Percentiles rank a stretch among this genome's conserved stretches.
These are phyloP conservation scores for Venturia effusa DNA, from an alignment of 2,329 filamentous ascomycete genomes.

Conservation along the genomic window DNA sequence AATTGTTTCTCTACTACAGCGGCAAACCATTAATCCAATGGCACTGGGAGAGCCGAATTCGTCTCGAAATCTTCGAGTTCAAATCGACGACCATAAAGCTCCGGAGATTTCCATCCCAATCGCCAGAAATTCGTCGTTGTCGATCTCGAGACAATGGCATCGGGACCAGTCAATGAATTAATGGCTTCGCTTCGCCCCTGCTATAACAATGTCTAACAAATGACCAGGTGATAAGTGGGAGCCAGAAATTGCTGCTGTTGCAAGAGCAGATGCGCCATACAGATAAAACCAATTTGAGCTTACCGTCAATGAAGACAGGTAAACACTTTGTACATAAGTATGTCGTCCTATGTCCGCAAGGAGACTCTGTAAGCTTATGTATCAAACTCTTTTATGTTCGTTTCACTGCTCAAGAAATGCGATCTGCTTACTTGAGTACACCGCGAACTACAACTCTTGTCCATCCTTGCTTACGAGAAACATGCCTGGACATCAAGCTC, in stretches of 20 bases:
- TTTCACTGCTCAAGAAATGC: neutral
- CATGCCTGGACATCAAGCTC: too few species aligned
- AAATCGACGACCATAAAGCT: neutral
- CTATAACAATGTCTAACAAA: neutral
- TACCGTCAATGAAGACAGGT: neutral
- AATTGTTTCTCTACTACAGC: conserved; percentile 38
- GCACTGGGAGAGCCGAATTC: neutral
- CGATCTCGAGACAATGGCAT: neutral
- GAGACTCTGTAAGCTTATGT: neutral
- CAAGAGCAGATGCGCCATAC: conserved; percentile 83
- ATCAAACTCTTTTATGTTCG: neutral
- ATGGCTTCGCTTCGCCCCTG: neutral
- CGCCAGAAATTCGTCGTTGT: conserved; percentile 13
- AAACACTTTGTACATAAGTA: neutral
- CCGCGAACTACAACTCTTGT: neutral
- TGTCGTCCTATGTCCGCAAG: neutral
- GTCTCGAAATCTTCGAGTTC: neutral
- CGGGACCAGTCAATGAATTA: neutral
- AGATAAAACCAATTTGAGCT: conserved; percentile 19
- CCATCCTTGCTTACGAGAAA: too few species aligned
- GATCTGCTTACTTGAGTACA: neutral
- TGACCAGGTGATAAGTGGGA: conserved; percentile 58
- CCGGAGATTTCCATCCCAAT: conserved; percentile 12
- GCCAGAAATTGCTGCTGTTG: conserved; percentile 84
- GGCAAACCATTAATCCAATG: neutral